Evolutionary conservation across 352 stramenopile species (phyloP).

Genomic region (Globisporangium acanthophoron): DNA sequence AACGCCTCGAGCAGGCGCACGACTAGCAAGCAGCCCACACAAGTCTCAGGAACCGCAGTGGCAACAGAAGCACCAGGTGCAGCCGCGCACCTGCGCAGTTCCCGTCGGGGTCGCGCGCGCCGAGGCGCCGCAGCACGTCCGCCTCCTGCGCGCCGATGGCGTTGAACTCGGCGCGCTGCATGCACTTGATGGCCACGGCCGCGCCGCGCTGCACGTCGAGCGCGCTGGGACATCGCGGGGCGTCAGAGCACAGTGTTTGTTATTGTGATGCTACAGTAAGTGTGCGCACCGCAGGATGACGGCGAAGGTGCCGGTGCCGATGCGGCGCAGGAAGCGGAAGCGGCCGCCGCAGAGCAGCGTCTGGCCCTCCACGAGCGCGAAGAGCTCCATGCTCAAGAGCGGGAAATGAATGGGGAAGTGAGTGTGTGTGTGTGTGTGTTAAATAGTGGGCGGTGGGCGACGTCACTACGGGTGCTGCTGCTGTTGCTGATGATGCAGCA

Average conservation of each 20-base stretch:
- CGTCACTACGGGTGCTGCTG: slow-evolving; percentile 3
- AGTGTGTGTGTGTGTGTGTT: too few relatives aligned
- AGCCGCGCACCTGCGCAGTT: slow-evolving; percentile 30
- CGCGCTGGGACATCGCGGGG: slow-evolving; percentile 19
- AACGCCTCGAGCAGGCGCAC: slow-evolving; percentile 58
- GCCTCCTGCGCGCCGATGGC: slow-evolving; percentile 57
- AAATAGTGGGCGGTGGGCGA: background rate
- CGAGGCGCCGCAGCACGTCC: slow-evolving; percentile 31
- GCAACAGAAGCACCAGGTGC: background rate
- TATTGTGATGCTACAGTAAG: too few relatives aligned
- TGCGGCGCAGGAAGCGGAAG: slow-evolving; percentile 68
- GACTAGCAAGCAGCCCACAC: slow-evolving; percentile 13
- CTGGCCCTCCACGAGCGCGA: slow-evolving; percentile 60
- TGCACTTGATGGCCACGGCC: slow-evolving; percentile 72
- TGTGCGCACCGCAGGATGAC: slow-evolving; percentile 51
- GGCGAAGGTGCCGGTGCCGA: slow-evolving; percentile 65
- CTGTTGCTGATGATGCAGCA: background rate
- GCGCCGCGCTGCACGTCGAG: slow-evolving; percentile 32
- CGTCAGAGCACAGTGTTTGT: background rate
- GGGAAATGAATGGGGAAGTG: too few relatives aligned
- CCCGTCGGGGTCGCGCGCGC: slow-evolving; percentile 24
- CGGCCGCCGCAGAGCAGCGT: slow-evolving; percentile 53
- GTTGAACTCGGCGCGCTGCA: slow-evolving; percentile 38
- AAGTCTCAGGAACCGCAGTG: background rate
- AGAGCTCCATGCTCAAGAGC: slow-evolving; percentile 12